phyloP scores from a whole-genome alignment of 1,284 basidiomycete genomes.

The Schizophyllum commune region DNA sequence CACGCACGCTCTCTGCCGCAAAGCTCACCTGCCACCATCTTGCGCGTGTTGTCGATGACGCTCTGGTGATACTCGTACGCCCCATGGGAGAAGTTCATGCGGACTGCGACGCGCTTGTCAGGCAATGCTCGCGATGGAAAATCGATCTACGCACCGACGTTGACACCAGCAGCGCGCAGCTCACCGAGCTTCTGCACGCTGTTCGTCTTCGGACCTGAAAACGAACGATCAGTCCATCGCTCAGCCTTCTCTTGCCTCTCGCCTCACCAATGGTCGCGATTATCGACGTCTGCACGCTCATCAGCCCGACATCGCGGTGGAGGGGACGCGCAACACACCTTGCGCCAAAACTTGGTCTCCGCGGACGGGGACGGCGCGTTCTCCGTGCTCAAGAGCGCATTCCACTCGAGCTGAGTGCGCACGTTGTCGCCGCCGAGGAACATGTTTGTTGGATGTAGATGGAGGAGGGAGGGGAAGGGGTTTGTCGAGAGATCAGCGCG shows the following conservation, averaged over 20 bases:
- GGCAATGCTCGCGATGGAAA: constrained; percentile 3
- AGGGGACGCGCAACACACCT: constrained; percentile 45
- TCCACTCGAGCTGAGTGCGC: constrained; percentile 86
- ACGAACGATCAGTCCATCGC: constrained; percentile 6
- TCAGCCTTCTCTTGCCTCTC: constrained; percentile 3
- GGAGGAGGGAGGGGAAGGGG: too few relatives aligned
- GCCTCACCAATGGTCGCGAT: constrained; percentile 89
- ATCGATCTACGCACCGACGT: constrained; percentile 71
- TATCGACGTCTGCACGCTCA: constrained; percentile 70
- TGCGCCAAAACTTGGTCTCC: constrained; percentile 81
- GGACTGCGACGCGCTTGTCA: constrained; percentile 46
- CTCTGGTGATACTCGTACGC: constrained; percentile 96
- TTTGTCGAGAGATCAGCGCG: too few relatives aligned
- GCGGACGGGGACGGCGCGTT: constrained; percentile 61
- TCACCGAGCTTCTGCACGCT: constrained; percentile 76
- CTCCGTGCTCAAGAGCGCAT: constrained; percentile 70
- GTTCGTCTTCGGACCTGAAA: constrained; percentile 85
- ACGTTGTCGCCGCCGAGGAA: constrained; percentile 23
- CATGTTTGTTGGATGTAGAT: constrained; percentile 24
- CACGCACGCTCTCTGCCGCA: constrained; percentile 2
- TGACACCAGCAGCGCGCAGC: constrained; percentile 85
- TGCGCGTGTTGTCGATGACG: constrained; percentile 93
- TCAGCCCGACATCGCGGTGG: constrained; percentile 6
- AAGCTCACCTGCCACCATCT: constrained; percentile 65
- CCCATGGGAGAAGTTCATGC: constrained; percentile 98